phyloP scores from a whole-genome alignment of 2,329 filamentous ascomycete genomes.

The Ceratocystis albifundus region DNA sequence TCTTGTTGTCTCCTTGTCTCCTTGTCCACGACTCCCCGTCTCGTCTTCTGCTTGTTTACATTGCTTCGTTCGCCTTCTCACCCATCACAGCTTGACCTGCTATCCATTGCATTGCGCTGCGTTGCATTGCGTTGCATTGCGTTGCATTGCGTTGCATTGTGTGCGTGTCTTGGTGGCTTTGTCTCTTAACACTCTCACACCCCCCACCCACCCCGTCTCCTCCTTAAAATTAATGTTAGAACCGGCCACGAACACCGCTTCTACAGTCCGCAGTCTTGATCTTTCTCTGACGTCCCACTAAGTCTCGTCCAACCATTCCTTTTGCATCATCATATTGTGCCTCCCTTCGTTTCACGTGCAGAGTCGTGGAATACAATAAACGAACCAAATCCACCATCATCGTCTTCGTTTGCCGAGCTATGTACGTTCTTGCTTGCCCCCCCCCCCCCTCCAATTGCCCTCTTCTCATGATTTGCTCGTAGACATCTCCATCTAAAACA shows the following conservation, averaged over 20 bases:
- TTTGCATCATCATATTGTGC: neutral
- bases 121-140: no score
- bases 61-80: no score
- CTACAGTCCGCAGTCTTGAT: neutral
- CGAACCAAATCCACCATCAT: neutral
- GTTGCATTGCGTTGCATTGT: no score
- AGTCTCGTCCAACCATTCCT: neutral
- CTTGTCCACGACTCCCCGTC: no score
- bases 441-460: no score
- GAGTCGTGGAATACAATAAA: neutral
- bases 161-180: no score
- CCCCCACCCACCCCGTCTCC: neutral
- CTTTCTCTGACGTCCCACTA: constrained; percentile 1
- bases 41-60: no score
- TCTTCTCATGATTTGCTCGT: neutral
- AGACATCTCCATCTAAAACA: neutral
- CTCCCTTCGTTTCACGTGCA: neutral
- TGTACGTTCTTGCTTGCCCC: neutral
- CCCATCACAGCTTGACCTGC: no score
- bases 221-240: neutral
- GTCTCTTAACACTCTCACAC: neutral
- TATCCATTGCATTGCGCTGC: no score
- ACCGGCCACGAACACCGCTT: no score
- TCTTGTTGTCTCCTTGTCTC: no score
- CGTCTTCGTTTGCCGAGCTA: neutral